Conservation (phyloP, 208 protist species). For the Leptomonas pyrrhocoris region DNA sequence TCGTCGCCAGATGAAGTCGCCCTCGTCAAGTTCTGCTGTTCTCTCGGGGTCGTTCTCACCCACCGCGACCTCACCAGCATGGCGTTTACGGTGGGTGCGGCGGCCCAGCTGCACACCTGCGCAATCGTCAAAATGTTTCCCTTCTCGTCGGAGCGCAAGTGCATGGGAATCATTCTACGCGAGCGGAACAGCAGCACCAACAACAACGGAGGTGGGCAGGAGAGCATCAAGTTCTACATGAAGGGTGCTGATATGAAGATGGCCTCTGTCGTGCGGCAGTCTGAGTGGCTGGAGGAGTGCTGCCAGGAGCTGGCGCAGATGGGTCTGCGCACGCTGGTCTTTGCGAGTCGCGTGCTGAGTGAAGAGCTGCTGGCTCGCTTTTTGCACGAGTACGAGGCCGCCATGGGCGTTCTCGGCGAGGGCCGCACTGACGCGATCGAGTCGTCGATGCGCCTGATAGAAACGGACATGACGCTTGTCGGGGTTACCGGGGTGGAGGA, state of each 20-base stretch:
- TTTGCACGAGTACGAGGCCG: slow-evolving; percentile 53
- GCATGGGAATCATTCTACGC: slow-evolving; percentile 98
- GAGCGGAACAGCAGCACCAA: slow-evolving; percentile 27
- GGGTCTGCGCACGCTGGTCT: slow-evolving; percentile 95
- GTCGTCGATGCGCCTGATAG: slow-evolving; percentile 75
- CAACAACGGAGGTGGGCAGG: not conserved
- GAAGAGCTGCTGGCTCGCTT: slow-evolving; percentile 90
- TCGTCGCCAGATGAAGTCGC: slow-evolving; percentile 96
- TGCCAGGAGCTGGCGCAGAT: slow-evolving; percentile 96
- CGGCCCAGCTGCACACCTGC: slow-evolving; percentile 52
- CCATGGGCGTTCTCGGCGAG: slow-evolving; percentile 55
- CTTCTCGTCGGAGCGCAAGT: slow-evolving; percentile 97
- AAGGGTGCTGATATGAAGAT: slow-evolving; percentile 98
- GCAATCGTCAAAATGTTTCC: slow-evolving; percentile 97
- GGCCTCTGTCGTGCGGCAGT: slow-evolving; percentile 80
- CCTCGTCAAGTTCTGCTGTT: slow-evolving; percentile 95
- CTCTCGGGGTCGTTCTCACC: slow-evolving; percentile 66
- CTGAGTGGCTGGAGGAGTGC: slow-evolving; percentile 97
- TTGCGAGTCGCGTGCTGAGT: slow-evolving; percentile 82
- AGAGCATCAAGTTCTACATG: slow-evolving; percentile 86
- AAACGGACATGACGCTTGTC: slow-evolving; percentile 91
- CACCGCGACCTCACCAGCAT: slow-evolving; percentile 55
- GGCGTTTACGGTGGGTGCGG: slow-evolving; percentile 51
- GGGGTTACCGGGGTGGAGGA: slow-evolving; percentile 98
- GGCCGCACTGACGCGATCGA: slow-evolving; percentile 66